phyloP scores from a whole-genome alignment of 345 rosid species.

The Hypericum androsaemum region DNA sequence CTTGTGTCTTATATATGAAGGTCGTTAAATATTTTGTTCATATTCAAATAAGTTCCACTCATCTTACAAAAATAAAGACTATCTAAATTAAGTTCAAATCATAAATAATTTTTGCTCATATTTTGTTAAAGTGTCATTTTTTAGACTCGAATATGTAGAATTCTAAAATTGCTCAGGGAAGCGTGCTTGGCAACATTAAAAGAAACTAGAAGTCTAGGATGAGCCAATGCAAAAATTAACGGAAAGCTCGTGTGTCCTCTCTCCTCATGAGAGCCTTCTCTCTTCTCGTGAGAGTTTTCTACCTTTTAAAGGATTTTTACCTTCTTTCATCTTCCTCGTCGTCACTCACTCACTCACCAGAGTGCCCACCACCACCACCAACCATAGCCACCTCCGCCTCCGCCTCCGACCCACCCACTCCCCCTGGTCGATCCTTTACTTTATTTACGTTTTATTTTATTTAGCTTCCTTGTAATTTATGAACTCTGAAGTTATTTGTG shows the following conservation, averaged over 20 bases:
- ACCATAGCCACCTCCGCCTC: not conserved
- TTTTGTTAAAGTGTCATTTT: too few species aligned
- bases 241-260: too few species aligned
- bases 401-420: not conserved
- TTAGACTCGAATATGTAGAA: not conserved
- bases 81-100: too few species aligned
- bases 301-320: not conserved
- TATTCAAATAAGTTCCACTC: too few species aligned
- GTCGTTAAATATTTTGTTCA: too few species aligned
- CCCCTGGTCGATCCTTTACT: not conserved
- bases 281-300: not conserved
- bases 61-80: too few species aligned
- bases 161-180: not conserved
- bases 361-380: not conserved
- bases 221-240: too few species aligned
- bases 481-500: too few species aligned
- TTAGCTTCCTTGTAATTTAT: not conserved
- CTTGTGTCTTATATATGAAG: too few species aligned
- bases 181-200: too few species aligned
- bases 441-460: not conserved
- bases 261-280: not conserved
- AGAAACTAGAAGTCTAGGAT: too few species aligned
- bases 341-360: not conserved
- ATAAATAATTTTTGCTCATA: too few species aligned
- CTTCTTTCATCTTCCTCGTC: not conserved